Base-by-base conservation (phyloP, 1,284 basidiomycete genomes). In the Flammula alnicola region DNA sequence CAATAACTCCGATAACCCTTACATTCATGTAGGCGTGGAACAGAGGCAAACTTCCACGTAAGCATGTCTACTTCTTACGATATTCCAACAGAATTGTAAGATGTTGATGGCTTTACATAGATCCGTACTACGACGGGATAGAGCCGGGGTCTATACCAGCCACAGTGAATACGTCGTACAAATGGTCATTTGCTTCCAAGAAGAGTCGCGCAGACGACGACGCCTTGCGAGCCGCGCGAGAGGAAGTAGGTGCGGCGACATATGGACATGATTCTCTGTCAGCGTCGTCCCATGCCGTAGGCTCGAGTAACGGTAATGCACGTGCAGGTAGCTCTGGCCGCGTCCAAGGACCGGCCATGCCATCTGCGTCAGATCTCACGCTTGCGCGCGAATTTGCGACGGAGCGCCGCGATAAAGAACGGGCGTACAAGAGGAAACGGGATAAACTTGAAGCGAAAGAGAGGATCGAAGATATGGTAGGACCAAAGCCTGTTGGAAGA, bases 401-500 rank as follows among this genome's bases (percentile, higher is more conserved):
- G 2, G 85, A 87, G 41, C 55, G 68, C 10, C 68, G 67, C 7
- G 69, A 73, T 1, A n/a, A 76, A 2, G 83, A 88, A 43, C 73
- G 80, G 6, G 65, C 72, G 12, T 66, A 78, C 33, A 79, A 83
- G 55, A 79, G 84, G 19, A 87, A 86, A 55, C 78, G 83, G 2
- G 86, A 87, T 35, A 78, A 77, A 41, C 65, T 71, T 37, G 88
- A 88, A 58, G 81, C 77, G 11, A 85, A 82, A 60, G 86, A 88
- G 9, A 73, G 81, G 36, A 47, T 88, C 11, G 88, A 91, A 61
- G 88, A 91, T 17, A 69, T 83, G 65, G 80, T 88, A 3, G 88
- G 88, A 2, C 88, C 88, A 16, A 83, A 81, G 55, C 80, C 80
- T 55, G 80, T 88, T 4, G 89, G 88, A 1, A 72, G 80, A 32